Percentiles rank a stretch among this genome's conserved stretches.
These are phyloP conservation scores for Lobulomyces angularis DNA, from an alignment of 192 early-diverging fungal species.

Conservation along the genomic window DNA sequence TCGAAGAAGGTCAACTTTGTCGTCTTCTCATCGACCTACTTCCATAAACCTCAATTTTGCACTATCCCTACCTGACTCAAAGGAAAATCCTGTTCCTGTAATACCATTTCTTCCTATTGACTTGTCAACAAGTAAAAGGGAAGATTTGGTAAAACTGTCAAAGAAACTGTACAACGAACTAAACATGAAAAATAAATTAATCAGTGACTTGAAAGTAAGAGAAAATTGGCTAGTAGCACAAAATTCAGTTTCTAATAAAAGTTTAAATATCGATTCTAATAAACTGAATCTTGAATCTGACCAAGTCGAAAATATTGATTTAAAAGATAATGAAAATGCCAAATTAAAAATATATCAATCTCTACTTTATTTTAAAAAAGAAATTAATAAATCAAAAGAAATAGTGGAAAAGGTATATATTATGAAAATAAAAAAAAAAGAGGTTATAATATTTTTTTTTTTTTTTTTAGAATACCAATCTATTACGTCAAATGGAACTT, in stretches of 20 bases:
- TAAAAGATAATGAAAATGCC: too few relatives aligned
- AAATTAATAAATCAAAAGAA: conserved; percentile 12
- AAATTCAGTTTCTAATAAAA: neutral
- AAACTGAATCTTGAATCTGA: neutral
- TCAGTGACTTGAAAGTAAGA: conserved; percentile 15
- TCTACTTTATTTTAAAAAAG: conserved; percentile 13
- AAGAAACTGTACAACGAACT: conserved; percentile 16
- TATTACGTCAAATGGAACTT: conserved; percentile 3
- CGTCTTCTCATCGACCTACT: too few relatives aligned
- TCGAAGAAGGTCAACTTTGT: too few relatives aligned
- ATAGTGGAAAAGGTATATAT: conserved; percentile 12
- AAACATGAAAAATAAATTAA: conserved; percentile 25
- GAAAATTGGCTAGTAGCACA: conserved; percentile 17
- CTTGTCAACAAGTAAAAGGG: too few relatives aligned
- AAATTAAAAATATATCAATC: conserved; percentile 12
- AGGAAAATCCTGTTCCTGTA: too few relatives aligned
- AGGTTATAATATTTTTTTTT: too few relatives aligned
- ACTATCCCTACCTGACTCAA: too few relatives aligned
- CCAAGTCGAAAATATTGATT: too few relatives aligned
- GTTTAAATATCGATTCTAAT: neutral
- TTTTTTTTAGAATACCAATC: conserved; percentile 15
- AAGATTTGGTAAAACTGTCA: conserved; percentile 10
- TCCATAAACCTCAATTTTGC: too few relatives aligned
- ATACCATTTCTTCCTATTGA: too few relatives aligned
- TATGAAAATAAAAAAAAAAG: neutral